phyloP scores from a whole-genome alignment of 495 filamentous ascomycete species.

The Penicillium simplicissimum region DNA sequence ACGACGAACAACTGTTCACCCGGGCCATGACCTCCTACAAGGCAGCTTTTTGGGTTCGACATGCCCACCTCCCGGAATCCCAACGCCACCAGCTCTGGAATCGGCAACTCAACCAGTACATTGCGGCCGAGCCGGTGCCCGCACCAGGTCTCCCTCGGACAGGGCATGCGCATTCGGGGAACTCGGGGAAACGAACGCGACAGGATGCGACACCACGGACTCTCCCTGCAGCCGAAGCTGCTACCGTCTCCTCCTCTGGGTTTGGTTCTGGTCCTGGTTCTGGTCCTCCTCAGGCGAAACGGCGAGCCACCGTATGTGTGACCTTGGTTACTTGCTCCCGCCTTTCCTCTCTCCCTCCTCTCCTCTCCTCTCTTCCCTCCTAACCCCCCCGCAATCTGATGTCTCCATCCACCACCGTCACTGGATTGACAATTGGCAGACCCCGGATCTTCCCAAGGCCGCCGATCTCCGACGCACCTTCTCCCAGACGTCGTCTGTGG shows the following conservation, averaged over 20 bases:
- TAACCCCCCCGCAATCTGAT: constrained; percentile 25
- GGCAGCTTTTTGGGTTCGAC: constrained; percentile 47
- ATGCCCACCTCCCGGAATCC: constrained; percentile 47
- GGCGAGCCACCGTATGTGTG: constrained; percentile 54
- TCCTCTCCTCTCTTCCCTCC: constrained; percentile 28
- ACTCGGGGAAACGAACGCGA: constrained; percentile 47
- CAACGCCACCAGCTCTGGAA: constrained; percentile 49
- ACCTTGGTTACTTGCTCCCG: constrained; percentile 48
- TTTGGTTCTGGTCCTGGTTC: constrained; percentile 20
- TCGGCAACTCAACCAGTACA: constrained; percentile 43
- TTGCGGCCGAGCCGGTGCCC: constrained; percentile 16
- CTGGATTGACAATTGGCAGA: constrained; percentile 54
- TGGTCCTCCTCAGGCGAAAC: constrained; percentile 48
- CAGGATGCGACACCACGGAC: constrained; percentile 48
- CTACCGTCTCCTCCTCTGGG: neutral
- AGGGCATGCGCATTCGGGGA: constrained; percentile 16
- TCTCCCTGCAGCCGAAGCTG: constrained; percentile 25
- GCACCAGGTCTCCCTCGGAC: constrained; percentile 6
- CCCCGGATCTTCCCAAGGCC: constrained; percentile 43
- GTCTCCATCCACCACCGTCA: constrained; percentile 27
- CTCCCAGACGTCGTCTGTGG: constrained; percentile 37
- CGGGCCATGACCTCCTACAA: constrained; percentile 49
- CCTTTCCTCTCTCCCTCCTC: constrained; percentile 21
- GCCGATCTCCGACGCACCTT: constrained; percentile 37
- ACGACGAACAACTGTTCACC: constrained; percentile 47